phyloP scores from a whole-genome alignment of 2,329 filamentous ascomycete species.

The Phaeoacremonium minimum region DNA sequence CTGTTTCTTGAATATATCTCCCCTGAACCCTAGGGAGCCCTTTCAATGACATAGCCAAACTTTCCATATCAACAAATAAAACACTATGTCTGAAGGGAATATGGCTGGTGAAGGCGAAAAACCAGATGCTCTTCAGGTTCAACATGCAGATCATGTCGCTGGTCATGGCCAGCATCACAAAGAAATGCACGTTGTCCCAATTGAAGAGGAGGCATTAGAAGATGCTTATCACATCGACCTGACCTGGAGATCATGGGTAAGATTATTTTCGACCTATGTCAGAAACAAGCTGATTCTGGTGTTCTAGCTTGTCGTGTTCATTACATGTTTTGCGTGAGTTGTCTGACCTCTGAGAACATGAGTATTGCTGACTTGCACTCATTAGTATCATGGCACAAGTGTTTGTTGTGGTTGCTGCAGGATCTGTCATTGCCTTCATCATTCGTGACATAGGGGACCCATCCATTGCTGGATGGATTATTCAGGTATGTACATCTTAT shows the following conservation, averaged over 20 bases:
- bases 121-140: too few relatives aligned
- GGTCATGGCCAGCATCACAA: slow-evolving; percentile 3
- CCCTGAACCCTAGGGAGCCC: too few relatives aligned
- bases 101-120: too few relatives aligned
- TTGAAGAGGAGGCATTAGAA: slow-evolving; percentile 23
- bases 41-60: too few relatives aligned
- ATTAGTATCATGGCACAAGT: slow-evolving; percentile 46
- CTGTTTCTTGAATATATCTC: too few relatives aligned
- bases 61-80: too few relatives aligned
- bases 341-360: background rate
- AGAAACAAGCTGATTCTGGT: too few relatives aligned
- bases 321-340: slow-evolving; percentile 44
- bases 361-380: background rate
- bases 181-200: slow-evolving; percentile 13
- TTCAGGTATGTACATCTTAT: slow-evolving; percentile 32
- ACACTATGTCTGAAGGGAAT: too few relatives aligned
- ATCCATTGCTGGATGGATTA: slow-evolving; percentile 49
- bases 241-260: slow-evolving; percentile 50
- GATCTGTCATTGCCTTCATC: slow-evolving; percentile 52
- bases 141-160: background rate
- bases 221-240: slow-evolving; percentile 38
- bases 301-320: slow-evolving; percentile 28
- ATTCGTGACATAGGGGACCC: slow-evolving; percentile 47
- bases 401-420: slow-evolving; percentile 50
- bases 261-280: slow-evolving; percentile 2